Base-by-base conservation (phyloP, 768 basidiomycete genomes). In the Suillus paluster region DNA sequence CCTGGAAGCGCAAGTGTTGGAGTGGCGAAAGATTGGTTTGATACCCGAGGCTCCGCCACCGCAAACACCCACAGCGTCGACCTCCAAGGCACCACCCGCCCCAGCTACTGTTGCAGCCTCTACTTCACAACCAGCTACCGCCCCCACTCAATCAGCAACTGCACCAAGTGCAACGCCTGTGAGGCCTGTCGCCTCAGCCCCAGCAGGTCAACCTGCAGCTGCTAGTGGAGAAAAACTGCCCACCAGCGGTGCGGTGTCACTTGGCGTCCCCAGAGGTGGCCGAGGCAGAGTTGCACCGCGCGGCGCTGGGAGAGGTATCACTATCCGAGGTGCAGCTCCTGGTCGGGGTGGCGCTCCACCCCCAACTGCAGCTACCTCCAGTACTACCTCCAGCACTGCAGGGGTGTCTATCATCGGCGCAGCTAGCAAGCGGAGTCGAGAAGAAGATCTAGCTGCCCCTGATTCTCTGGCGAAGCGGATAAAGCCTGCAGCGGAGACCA, bases 401-500 rank as follows among this genome's bases (percentile, higher is more conserved):
- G 82, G 81, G 10, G 77, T 88, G 44, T 83, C 83, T 15, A 89
- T 89, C 49, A 81, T 85, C 67, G 89, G 88, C 38, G 89, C 88
- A 6, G 86, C 87, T 17, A 75, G 67, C 36, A 91, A 91, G 66
- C 83, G 89, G 30, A 80, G 84, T 38, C 81, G 89, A 45, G 89
- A 91, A 64, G 86, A 86, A 34, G 79, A 77, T 12, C 71, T 75
- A 27, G 68, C 23, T 23, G 71, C n/a, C 0, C 86, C 87, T 21
- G 86, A 87, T 67, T 83, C 87, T 11, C 76, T 90, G 36, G 86
- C 84, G 0, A 91, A 91, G 69, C 84, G 90, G 48, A 63, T 89
- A 57, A 90, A 88, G 69, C 85, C 85, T 53, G 83, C 85, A 3
- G 59, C 39, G 3, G 70, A 72, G 27, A 42, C 59, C 21, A 12